Base-by-base conservation (phyloP, 129 eudicot genomes). In the Kitagawia praeruptora region DNA sequence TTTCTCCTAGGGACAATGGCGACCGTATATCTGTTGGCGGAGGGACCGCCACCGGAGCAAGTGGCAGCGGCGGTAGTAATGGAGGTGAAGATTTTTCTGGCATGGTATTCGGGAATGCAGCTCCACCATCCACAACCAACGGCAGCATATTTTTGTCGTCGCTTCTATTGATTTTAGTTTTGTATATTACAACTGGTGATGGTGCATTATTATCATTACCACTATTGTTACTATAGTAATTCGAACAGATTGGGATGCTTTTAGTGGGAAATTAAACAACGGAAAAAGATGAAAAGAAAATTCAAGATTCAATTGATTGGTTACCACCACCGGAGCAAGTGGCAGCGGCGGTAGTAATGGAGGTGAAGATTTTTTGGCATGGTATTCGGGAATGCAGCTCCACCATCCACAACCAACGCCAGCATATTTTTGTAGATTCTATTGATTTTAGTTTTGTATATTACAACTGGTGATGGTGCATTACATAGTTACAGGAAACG, bases 341-440 rank as follows among this genome's bases (percentile, higher is more conserved):
- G 34, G 64, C 40, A 80, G 84, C 48, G 74, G 81, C 40, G 79
- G 78, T 77, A 61, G 74, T 21, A 14, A 54, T 25, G 81, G 85
- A 44, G 74, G 66, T 37, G 81, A 74, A 0, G 81, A 72, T 37
- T 87, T 74, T 86, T 82, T 78, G 87, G 93, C 2, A 86, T 80
- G 87, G 51, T 82, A 73, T 89, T 86, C 48, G 90, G 88, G 51
- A 89, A 83, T 75, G 83, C 75, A 42, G 84, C 87, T 8, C 84
- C 90, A 45, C 31, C 82, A 49, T 48, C 75, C 28, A 44, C 78
- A 56, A 58, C 79, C 74, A 70, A 77, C 67, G 8, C 44, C 61
- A 41, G 63, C 61, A n/a, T 84, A n/a, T 14, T 84, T 70, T 83
- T 86, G 84, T 84, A 83, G 16, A 63, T 82, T 82, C 3, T 82